Evolutionary conservation across 1,139 yeast genomes (phyloP), one percentile per base, ranked within the genome.

Genomic region (Debaryomyces coudertii): DNA sequence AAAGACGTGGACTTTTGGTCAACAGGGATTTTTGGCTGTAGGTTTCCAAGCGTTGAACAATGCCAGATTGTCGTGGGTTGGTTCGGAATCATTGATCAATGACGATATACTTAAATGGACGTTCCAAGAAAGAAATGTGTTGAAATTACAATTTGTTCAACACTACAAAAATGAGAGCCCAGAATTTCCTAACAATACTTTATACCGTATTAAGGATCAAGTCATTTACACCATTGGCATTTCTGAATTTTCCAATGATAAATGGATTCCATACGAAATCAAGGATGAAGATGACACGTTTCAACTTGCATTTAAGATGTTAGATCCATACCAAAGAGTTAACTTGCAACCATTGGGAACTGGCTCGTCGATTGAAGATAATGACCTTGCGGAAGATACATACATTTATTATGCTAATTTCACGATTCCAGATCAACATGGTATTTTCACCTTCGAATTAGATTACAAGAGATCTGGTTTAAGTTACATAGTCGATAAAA

Each of bases 241-340:
- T 7, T 77, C 88, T 36, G 80, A 85, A 62, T 86, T 86, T 79
- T 62, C 71, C 40, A 69, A 73, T 47, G 80, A 80, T 18, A 57
- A 71, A 48, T 93, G 97, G 97, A 73, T 66, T 24, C 96, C 97
- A 23, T 90, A 65, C 61, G 61, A 59, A 36, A 66, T 68, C 33
- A 55, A 62, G 27, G 64, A 78, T 7, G 68, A 71, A 6, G 79
- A 77, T 39, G 73, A 73, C 47, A 85, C 83, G 50, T 68, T 90
- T 43, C 99, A 95, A 69, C 71, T 95, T 50, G 90, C 90, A 54
- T 83, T 92, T 65, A 83, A 81, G 58, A 86, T 95, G 95, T 80
- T 95, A 55, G 98, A 93, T 65, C 99, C 99, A 42, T 93, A 92
- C 72, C 90, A 90, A 63, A 83, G 99, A 61, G 63, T 92, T 47